Evolutionary conservation across 805 yeast species (phyloP), one percentile per base, ranked within the genome.

Genomic region (Candida boidinii): DNA sequence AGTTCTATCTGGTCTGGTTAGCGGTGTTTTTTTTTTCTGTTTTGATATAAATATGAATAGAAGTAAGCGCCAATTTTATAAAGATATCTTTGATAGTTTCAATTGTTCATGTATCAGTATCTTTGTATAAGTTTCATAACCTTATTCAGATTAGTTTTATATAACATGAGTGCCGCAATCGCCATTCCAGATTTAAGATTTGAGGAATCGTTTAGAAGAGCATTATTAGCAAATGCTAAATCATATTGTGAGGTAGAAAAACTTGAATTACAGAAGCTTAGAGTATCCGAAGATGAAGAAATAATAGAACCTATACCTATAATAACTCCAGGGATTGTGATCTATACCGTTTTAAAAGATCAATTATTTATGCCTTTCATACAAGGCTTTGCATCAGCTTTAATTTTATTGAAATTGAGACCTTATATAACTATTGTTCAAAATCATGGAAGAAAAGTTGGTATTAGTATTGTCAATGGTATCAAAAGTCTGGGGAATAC

Each of bases 151-250:
- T n/a, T n/a, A n/a, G n/a, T n/a, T n/a, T n/a, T n/a, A n/a, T n/a
- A n/a, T n/a, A n/a, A n/a, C n/a, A n/a, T n/a, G n/a, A n/a, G n/a
- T n/a, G n/a, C 37, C 14, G 33, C 38, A 19, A 28, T 50, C 3
- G 37, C 34, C 1, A 58, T 69, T 3, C 88, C 88, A 1, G 90
- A 81, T 44, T 54, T 80, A 17, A 60, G 90, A 28, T 79, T 78
- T 44, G 84, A 78, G 45, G 68, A 76, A 35, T 60, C 81, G 3
- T 80, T 80, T 49, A 51, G 62, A 40, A 56, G 62, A 23, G 59
- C 70, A n/a, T 43, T 55, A 7, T 33, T 40, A 8, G 30, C 36
- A 11, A 53, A 52, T 28, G 46, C 59, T 1, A 39, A 37, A 17
- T 16, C 14, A n/a, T n/a, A n/a, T n/a, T n/a, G n/a, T n/a, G n/a